Conservation (phyloP, 2,329 filamentous ascomycete genomes). For the Orbilia ellipsospora region DNA sequence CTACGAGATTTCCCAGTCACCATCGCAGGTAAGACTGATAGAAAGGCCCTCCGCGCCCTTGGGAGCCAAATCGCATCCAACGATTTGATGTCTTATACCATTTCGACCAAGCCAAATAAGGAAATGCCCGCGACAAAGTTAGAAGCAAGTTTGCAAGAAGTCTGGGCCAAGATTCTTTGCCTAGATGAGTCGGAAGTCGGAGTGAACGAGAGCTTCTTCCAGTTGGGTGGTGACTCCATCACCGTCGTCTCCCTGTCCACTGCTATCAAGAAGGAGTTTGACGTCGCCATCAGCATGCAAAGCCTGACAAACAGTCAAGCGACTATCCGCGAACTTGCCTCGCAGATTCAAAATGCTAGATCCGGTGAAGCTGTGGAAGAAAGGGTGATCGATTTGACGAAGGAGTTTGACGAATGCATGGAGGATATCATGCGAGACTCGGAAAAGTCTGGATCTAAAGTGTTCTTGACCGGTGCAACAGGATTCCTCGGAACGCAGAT, state of each 20-base stretch:
- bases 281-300: conserved; percentile 13
- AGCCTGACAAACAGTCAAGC: conserved; percentile 13
- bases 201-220: conserved; percentile 60
- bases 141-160: conserved; percentile 2
- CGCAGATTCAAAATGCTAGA: conserved; percentile 18
- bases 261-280: conserved; percentile 18
- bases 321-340: conserved; percentile 13
- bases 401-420: conserved; percentile 22
- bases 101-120: neutral
- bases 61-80: neutral
- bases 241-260: conserved; percentile 29
- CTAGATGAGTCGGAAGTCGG: conserved; percentile 47
- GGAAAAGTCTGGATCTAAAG: conserved; percentile 13
- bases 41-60: neutral
- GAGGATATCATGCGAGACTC: conserved; percentile 13
- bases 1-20: neutral
- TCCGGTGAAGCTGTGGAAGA: conserved; percentile 13
- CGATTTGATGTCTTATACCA: neutral
- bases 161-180: conserved; percentile 29
- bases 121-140: neutral
- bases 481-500: conserved; percentile 58
- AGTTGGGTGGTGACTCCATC: conserved; percentile 60
- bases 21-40: neutral
- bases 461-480: conserved; percentile 57
- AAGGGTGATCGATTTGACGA: conserved; percentile 2